phyloP scores from a whole-genome alignment of 192 early-diverging fungal species.

The Mortierella claussenii region DNA sequence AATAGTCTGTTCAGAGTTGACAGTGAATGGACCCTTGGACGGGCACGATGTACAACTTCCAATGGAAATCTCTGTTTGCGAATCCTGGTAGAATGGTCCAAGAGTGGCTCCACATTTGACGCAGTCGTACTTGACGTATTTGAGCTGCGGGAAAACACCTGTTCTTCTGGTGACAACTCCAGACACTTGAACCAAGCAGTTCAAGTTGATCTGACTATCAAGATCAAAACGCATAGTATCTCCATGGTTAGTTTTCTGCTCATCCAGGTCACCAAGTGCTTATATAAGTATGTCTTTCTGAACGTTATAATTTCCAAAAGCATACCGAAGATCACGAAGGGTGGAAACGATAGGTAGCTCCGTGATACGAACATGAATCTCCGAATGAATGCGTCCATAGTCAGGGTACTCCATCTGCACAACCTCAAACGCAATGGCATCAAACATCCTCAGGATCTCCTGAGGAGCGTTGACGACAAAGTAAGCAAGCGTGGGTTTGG shows the following conservation, averaged over 20 bases:
- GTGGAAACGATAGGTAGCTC: constrained; percentile 87
- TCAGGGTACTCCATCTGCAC: constrained; percentile 88
- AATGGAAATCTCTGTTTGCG: constrained; percentile 85
- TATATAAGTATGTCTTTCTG: not conserved
- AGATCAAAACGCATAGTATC: not conserved
- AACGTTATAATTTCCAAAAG: not conserved
- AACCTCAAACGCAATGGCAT: constrained; percentile 92
- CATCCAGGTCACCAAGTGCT: not conserved
- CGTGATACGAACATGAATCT: constrained; percentile 94
- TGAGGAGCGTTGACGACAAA: constrained; percentile 89
- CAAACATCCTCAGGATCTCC: constrained; percentile 91
- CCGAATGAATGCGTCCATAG: constrained; percentile 90
- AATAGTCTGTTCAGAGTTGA: constrained; percentile 95
- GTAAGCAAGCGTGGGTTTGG: constrained; percentile 89
- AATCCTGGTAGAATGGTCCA: constrained; percentile 95
- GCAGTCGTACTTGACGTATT: constrained; percentile 97
- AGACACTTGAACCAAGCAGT: constrained; percentile 88
- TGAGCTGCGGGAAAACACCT: constrained; percentile 96
- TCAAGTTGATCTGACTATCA: constrained; percentile 85
- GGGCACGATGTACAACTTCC: constrained; percentile 89
- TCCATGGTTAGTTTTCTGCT: not conserved
- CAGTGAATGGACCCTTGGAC: constrained; percentile 87
- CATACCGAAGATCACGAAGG: constrained; percentile 82
- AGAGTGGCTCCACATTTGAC: constrained; percentile 90
- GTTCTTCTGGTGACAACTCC: constrained; percentile 95